Conservation (phyloP, 139 green algal genomes). For the Chlorella sp. region DNA sequence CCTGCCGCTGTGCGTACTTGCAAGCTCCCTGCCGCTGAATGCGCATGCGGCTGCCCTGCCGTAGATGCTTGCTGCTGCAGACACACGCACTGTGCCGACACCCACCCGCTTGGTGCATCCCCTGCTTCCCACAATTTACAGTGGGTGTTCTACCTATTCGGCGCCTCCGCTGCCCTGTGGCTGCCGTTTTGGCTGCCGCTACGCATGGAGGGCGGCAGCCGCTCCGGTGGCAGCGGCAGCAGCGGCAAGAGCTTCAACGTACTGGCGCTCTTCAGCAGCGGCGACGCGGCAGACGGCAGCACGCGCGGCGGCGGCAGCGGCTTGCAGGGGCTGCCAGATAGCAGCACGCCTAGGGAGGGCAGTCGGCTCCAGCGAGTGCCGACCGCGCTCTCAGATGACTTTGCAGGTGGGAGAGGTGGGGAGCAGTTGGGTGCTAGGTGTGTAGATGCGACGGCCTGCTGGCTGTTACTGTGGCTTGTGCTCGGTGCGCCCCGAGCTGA, state of each 20-base stretch:
- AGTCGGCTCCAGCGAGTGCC: not conserved
- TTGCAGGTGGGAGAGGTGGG: not conserved
- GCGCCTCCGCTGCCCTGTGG: conserved; percentile 66
- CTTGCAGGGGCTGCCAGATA: no score
- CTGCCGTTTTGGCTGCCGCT: conserved; percentile 75
- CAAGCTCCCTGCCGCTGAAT: no score
- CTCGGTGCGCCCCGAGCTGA: no score
- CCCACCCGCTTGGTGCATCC: no score
- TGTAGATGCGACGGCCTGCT: no score
- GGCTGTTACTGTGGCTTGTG: no score
- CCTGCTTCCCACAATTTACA: conserved; percentile 5
- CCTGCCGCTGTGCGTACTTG: no score
- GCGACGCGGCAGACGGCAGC: not conserved
- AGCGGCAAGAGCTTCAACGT: conserved; percentile 31
- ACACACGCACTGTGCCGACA: no score
- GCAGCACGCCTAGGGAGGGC: no score
- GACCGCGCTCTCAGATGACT: not conserved
- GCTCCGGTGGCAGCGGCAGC: not conserved
- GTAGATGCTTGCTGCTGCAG: no score
- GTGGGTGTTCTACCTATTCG: conserved; percentile 80
- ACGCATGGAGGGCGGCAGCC: conserved; percentile 3
- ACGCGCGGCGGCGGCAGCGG: not conserved
- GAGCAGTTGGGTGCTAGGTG: no score
- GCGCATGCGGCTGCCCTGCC: no score
- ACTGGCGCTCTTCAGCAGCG: not conserved